These are phyloP conservation scores for Alternaria brassicae DNA, from an alignment of 2,329 filamentous ascomycete genomes.

Conservation along the genomic window DNA sequence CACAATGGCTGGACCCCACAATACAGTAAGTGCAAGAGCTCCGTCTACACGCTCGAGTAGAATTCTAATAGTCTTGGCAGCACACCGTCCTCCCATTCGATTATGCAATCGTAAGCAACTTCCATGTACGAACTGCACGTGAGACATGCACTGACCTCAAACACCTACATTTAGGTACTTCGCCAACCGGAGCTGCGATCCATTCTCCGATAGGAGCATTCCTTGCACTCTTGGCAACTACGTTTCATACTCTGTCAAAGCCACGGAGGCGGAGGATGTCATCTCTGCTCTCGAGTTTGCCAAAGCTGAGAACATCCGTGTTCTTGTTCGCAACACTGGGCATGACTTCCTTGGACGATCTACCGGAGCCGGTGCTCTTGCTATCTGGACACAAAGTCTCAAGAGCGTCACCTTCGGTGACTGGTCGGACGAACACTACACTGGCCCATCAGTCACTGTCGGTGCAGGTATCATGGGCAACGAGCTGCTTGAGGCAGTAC, in stretches of 20 bases:
- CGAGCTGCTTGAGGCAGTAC: constrained; percentile 33
- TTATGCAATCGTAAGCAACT: constrained; percentile 20
- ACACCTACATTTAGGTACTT: no score
- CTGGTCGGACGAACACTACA: constrained; percentile 32
- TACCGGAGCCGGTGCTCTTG: constrained; percentile 38
- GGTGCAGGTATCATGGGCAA: constrained; percentile 39
- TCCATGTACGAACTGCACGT: no score
- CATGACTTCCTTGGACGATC: constrained; percentile 42
- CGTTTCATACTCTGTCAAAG: constrained; percentile 48
- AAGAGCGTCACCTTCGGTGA: constrained; percentile 31
- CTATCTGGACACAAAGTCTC: constrained; percentile 42
- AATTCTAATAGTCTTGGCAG: constrained; percentile 8
- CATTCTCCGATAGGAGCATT: constrained; percentile 12
- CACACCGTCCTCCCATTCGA: constrained; percentile 14
- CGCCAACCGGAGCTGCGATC: constrained; percentile 25
- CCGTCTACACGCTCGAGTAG: constrained; percentile 1
- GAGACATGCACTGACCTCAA: no score
- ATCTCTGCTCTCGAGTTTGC: constrained; percentile 34
- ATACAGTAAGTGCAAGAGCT: constrained; percentile 26
- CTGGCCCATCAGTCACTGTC: constrained; percentile 34
- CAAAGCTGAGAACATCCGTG: constrained; percentile 32
- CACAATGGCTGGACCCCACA: constrained; percentile 22
- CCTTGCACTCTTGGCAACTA: constrained; percentile 32
- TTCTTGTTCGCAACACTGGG: constrained; percentile 27
- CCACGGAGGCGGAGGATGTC: background rate